phyloP scores from a whole-genome alignment of 2,329 filamentous ascomycete species.

The Fusarium cyanostomum region DNA sequence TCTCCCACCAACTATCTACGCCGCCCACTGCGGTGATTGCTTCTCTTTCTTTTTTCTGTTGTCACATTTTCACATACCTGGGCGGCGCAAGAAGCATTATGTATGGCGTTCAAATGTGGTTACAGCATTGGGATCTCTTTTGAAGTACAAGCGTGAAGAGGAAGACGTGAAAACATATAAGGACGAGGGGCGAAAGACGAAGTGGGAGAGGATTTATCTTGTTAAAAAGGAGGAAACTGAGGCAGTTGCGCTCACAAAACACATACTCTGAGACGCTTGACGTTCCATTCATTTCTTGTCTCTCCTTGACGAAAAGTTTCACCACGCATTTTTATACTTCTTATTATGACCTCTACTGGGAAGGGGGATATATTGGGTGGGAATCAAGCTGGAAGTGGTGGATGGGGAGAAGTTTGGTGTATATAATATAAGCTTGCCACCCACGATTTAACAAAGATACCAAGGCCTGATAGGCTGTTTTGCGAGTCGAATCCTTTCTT shows the following conservation, averaged over 20 bases:
- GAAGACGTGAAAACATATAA: slow-evolving; percentile 29
- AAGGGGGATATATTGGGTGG: slow-evolving; percentile 21
- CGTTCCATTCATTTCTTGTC: slow-evolving; percentile 35
- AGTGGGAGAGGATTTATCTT: slow-evolving; percentile 8
- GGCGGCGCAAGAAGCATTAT: slow-evolving; percentile 38
- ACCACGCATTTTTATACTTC: slow-evolving; percentile 10
- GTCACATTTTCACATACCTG: slow-evolving; percentile 18
- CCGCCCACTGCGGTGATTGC: slow-evolving; percentile 15
- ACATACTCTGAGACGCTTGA: slow-evolving; percentile 31
- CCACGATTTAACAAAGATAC: slow-evolving; percentile 34
- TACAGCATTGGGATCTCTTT: slow-evolving; percentile 35
- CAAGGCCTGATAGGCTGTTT: slow-evolving; percentile 23
- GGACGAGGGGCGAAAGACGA: slow-evolving; percentile 8
- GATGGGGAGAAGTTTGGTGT: slow-evolving; percentile 16
- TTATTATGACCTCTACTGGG: slow-evolving; percentile 29
- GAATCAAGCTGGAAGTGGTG: slow-evolving; percentile 9
- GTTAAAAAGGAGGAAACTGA: slow-evolving; percentile 24
- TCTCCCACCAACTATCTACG: slow-evolving; percentile 17
- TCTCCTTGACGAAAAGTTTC: slow-evolving; percentile 29
- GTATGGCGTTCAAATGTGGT: slow-evolving; percentile 43
- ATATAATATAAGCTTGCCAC: slow-evolving; percentile 35
- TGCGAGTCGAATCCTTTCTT: background rate
- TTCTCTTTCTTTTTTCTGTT: slow-evolving; percentile 17
- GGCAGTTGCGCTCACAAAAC: slow-evolving; percentile 24
- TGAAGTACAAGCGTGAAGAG: slow-evolving; percentile 30